Evolutionary conservation across 805 yeast species (phyloP).

Genomic region (Saturnispora dispora): DNA sequence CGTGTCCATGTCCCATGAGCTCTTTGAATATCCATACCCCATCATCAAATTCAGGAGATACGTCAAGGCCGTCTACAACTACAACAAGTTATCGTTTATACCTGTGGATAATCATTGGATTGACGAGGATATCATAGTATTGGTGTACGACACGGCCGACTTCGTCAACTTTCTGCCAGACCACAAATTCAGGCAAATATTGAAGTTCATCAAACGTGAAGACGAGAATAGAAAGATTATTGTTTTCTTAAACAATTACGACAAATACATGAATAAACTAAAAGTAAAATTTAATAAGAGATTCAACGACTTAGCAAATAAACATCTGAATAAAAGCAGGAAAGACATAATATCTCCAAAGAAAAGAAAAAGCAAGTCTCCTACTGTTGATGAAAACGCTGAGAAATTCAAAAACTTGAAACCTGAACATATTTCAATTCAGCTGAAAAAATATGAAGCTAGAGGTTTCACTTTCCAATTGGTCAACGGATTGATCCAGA

Average conservation of each 20-base stretch:
- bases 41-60: slow-evolving; percentile 44
- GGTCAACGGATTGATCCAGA: slow-evolving; percentile 38
- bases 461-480: slow-evolving; percentile 42
- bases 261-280: slow-evolving; percentile 36
- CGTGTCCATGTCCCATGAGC: slow-evolving; percentile 9
- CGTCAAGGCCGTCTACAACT: slow-evolving; percentile 40
- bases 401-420: slow-evolving; percentile 6
- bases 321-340: slow-evolving; percentile 7
- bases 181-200: slow-evolving; percentile 20
- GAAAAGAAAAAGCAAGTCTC: slow-evolving; percentile 7
- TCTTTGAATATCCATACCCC: slow-evolving; percentile 28
- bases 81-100: slow-evolving; percentile 40
- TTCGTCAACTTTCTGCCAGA: slow-evolving; percentile 30
- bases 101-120: slow-evolving; percentile 37
- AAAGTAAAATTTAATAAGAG: slow-evolving; percentile 36
- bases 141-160: slow-evolving; percentile 40
- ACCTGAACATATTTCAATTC: slow-evolving; percentile 30
- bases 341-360: neutral
- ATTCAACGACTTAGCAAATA: slow-evolving; percentile 29
- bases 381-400: neutral
- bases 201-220: slow-evolving; percentile 18
- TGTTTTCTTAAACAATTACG: slow-evolving; percentile 41
- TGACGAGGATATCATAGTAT: slow-evolving; percentile 36
- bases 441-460: slow-evolving; percentile 39
- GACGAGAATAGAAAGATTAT: slow-evolving; percentile 28